Evolutionary conservation across 2,329 filamentous ascomycete genomes (phyloP).

Genomic region (Claviceps purpurea): DNA sequence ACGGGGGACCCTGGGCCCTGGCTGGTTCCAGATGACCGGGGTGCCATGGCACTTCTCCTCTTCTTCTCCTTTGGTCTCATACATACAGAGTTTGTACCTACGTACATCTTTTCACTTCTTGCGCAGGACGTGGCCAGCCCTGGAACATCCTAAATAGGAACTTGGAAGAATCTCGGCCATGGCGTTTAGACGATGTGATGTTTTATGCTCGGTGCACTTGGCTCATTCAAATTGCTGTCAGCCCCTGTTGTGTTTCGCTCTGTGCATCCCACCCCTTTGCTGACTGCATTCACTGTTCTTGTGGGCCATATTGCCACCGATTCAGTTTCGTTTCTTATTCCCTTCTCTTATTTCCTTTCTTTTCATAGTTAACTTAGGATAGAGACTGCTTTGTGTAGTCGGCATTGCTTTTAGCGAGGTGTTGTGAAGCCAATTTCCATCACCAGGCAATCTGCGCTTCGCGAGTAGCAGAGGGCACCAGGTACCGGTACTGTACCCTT

Average conservation of each 20-base stretch:
- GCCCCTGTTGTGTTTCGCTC: not conserved
- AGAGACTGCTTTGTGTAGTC: not conserved
- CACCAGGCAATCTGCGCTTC: not conserved
- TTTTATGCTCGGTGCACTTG: not conserved
- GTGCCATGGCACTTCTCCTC: not conserved
- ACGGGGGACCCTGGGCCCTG: not conserved
- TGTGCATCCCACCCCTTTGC: not conserved
- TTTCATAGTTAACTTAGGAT: too few relatives aligned
- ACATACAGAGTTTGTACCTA: too few relatives aligned
- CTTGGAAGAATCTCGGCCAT: not conserved
- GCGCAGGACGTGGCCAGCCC: not conserved
- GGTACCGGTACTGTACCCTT: not conserved
- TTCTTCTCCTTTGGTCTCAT: not conserved
- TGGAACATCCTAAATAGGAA: conserved; percentile 1
- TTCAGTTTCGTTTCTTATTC: not conserved
- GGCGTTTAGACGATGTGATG: not conserved
- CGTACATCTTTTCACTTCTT: too few relatives aligned
- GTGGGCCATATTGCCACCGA: not conserved
- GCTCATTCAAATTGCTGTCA: not conserved
- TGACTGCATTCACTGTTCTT: not conserved
- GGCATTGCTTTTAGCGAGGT: not conserved
- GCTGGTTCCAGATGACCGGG: not conserved
- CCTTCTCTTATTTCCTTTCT: not conserved
- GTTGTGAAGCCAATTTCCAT: not conserved
- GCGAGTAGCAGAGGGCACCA: not conserved